Base-by-base conservation (phyloP, 1,284 basidiomycete species). In the Rhodotorula sp. region DNA sequence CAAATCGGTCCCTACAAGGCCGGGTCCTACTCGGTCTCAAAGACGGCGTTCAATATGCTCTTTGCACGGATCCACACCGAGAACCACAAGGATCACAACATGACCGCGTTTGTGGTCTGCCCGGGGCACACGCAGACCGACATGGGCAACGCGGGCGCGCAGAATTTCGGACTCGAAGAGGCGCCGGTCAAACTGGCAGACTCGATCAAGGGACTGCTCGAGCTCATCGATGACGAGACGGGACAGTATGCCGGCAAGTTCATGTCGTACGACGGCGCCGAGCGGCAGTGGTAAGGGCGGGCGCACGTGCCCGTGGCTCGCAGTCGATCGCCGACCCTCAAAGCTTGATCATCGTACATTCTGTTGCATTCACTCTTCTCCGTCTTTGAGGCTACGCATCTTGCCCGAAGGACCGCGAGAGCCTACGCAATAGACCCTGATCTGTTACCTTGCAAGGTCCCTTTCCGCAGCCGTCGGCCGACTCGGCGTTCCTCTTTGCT, bases 101-200 rank as follows among this genome's bases (percentile, higher is more conserved):
- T 65, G 34, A 31, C 56, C 7, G 43, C 51, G 10, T 58, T 46
- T 15, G 34, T 60, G 5, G 16, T 61, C 48, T 12, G 29, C 43
- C 70, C 70, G 3, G 70, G 70, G 0, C 34, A 6, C 20, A 66
- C 58, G 2, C 48, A 56, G 43, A 71, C 59, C 6, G 66, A 68
- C 39, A 62, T 71, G 66, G 70, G 54, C 31, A 56, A 54, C 29
- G 20, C 5, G 8, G 64, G 60, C 18, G 68, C 68, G 3, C 1
- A 15, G 15, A 6, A 8, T 3, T 34, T 56, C 3, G 68, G 60
- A 3, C 7, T 70, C 12, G 39, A 49, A 7, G 14, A 48, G 21
- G 68, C 63, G 21, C 68, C 68, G n/a, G 68, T 65, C 47, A 56
- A 23, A n/a, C 10, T 69, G 3, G 52, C 48, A 23, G 46, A 64